These are phyloP conservation scores for Wickerhamiella parazyma DNA, from an alignment of 805 yeast genomes.

Conservation along the genomic window DNA sequence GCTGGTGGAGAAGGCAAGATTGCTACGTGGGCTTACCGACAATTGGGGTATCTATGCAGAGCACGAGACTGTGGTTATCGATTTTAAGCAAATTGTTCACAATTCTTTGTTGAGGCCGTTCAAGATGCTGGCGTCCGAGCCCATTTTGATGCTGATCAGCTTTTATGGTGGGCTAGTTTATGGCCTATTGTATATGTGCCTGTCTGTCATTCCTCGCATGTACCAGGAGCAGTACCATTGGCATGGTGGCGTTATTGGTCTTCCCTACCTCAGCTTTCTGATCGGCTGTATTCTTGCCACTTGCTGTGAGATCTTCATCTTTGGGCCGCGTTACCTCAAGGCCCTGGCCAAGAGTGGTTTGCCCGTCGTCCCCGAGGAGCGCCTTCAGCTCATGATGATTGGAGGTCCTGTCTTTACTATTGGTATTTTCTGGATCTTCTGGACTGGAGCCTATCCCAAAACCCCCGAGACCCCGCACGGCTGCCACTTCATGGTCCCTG, in stretches of 20 bases:
- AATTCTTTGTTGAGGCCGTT: constrained; percentile 22
- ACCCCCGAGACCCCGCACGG: constrained; percentile 30
- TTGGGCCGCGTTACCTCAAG: constrained; percentile 39
- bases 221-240: constrained; percentile 45
- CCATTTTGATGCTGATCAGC: constrained; percentile 27
- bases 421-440: constrained; percentile 76
- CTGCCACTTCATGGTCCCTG: constrained; percentile 73
- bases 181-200: constrained; percentile 28
- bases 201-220: constrained; percentile 28
- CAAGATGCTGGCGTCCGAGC: constrained; percentile 29
- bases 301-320: constrained; percentile 33
- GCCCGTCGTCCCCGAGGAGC: constrained; percentile 61
- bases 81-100: constrained; percentile 29
- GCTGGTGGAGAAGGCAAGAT: constrained; percentile 34
- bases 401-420: constrained; percentile 59
- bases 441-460: constrained; percentile 65
- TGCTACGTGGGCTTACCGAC: constrained; percentile 33
- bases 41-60: constrained; percentile 40
- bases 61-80: constrained; percentile 31
- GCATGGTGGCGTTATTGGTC: constrained; percentile 18
- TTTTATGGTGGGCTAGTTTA: constrained; percentile 29
- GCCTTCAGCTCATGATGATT: constrained; percentile 60
- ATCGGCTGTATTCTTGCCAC: constrained; percentile 55
- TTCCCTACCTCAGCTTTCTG: constrained; percentile 38
- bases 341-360: constrained; percentile 38